Conservation (phyloP, 2,329 filamentous ascomycete species). For the Cryphonectria japonica region DNA sequence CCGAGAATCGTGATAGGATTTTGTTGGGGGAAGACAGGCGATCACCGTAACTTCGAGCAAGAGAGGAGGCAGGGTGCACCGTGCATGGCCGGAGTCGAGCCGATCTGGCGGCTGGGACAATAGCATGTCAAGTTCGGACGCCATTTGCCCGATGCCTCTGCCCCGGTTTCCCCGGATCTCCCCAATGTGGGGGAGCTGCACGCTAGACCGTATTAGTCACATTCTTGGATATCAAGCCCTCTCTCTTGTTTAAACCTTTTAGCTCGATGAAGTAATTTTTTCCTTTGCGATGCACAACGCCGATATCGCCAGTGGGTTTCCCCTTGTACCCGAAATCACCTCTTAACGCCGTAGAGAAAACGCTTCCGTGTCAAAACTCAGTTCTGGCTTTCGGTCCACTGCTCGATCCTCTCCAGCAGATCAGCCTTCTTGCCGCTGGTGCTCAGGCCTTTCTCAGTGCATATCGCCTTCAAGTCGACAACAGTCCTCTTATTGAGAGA, state of each 20-base stretch:
- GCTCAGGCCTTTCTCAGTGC: slow-evolving; percentile 52
- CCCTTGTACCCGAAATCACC: not conserved
- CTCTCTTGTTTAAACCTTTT: not conserved
- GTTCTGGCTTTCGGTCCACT: slow-evolving; percentile 52
- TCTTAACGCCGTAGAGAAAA: not conserved
- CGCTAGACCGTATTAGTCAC: not conserved
- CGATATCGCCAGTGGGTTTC: not conserved
- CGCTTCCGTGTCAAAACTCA: not conserved
- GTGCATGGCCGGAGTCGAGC: not conserved
- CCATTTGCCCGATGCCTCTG: slow-evolving; percentile 13
- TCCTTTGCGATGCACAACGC: not conserved
- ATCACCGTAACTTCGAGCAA: not conserved
- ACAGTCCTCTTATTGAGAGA: slow-evolving; percentile 59
- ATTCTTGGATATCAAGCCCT: not conserved
- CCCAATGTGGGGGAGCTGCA: not conserved
- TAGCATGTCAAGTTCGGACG: slow-evolving; percentile 10
- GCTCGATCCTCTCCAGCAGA: slow-evolving; percentile 58
- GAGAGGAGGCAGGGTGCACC: slow-evolving; percentile 3
- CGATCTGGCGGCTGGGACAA: not conserved
- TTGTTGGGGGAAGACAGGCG: not conserved
- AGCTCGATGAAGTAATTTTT: not conserved
- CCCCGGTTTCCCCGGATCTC: not conserved
- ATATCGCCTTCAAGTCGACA: slow-evolving; percentile 53
- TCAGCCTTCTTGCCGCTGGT: slow-evolving; percentile 57
- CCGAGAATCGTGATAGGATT: not conserved